These are phyloP conservation scores for Diplosphaera chodatii DNA, from an alignment of 139 green algal genomes.

Conservation along the genomic window DNA sequence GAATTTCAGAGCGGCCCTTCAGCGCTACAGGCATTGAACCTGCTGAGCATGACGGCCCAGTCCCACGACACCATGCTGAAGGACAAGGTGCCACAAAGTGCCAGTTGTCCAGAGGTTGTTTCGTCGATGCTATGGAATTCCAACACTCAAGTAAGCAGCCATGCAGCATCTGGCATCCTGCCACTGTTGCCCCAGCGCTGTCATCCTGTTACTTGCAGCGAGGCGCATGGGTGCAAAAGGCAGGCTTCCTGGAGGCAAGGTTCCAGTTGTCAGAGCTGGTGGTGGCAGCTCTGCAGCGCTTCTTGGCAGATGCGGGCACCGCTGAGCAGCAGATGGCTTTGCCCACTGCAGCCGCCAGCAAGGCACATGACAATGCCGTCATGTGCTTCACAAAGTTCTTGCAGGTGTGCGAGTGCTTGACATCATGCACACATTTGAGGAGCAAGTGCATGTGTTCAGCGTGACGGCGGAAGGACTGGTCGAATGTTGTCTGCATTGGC, in stretches of 20 bases:
- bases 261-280: constrained; percentile 1
- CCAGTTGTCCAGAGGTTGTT: too few relatives aligned
- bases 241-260: background rate
- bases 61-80: background rate
- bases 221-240: background rate
- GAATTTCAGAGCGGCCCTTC: background rate
- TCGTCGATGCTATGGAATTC: too few relatives aligned
- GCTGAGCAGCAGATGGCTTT: background rate
- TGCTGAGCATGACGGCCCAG: background rate
- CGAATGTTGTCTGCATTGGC: too few relatives aligned
- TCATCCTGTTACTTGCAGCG: too few relatives aligned
- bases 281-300: constrained; percentile 6
- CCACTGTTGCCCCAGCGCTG: too few relatives aligned
- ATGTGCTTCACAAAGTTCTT: background rate
- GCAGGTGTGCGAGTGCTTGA: too few relatives aligned
- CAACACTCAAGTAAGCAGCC: too few relatives aligned
- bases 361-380: background rate
- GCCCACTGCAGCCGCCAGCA: too few relatives aligned
- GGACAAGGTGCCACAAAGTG: background rate
- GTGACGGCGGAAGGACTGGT: too few relatives aligned
- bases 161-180: too few relatives aligned
- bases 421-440: too few relatives aligned
- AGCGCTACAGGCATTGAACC: background rate
- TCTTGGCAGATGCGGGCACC: background rate
- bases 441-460: too few relatives aligned